Conservation (phyloP, 345 rosid species). For the Lumnitzera racemosa region DNA sequence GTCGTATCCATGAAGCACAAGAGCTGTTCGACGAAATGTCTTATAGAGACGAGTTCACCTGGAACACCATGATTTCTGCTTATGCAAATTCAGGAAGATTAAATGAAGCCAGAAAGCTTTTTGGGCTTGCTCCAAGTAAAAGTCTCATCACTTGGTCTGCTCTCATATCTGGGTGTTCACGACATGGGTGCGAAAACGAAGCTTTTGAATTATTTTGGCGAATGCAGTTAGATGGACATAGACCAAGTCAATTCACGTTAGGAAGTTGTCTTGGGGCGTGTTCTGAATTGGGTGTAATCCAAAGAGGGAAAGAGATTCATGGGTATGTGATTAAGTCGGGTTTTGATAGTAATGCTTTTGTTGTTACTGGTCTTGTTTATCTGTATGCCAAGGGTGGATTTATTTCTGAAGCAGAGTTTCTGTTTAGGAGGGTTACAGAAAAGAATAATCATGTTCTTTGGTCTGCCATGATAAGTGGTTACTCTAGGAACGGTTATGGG, state of each 20-base stretch:
- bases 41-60: constrained; percentile 56
- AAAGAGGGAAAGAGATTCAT: constrained; percentile 66
- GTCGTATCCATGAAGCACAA: constrained; percentile 60
- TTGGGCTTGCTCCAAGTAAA: constrained; percentile 40
- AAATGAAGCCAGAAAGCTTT: constrained; percentile 43
- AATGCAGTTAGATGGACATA: constrained; percentile 61
- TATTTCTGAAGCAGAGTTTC: constrained; percentile 58
- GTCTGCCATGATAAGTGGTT: constrained; percentile 87
- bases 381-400: constrained; percentile 69
- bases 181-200: constrained; percentile 38
- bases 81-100: constrained; percentile 62
- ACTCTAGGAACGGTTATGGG: constrained; percentile 49
- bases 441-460: constrained; percentile 53
- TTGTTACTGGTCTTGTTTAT: constrained; percentile 70
- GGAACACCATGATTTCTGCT: constrained; percentile 83
- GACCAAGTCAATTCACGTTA: constrained; percentile 52
- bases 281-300: constrained; percentile 32
- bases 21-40: constrained; percentile 64
- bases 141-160: constrained; percentile 74
- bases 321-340: constrained; percentile 48
- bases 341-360: constrained; percentile 45
- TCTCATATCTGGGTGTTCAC: constrained; percentile 70
- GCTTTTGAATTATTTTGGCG: constrained; percentile 49
- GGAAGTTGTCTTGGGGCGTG: constrained; percentile 69
- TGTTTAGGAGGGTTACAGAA: constrained; percentile 37